Conservation (phyloP, 371 early-diverging fungal species). For the Mortierella sp. region DNA sequence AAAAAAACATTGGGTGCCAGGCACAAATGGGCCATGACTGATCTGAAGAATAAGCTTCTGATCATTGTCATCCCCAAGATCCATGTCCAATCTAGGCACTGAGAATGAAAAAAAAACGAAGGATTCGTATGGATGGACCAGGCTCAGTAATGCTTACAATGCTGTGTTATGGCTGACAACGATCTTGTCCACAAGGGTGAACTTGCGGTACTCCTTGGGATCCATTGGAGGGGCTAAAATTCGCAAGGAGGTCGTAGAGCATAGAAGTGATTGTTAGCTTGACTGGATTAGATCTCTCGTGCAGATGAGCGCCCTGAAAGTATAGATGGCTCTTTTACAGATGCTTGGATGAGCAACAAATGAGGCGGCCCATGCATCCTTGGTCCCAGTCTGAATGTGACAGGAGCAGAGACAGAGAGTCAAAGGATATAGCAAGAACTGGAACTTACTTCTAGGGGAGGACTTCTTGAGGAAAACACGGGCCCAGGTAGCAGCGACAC, state of each 20-base stretch:
- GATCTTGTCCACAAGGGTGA: slow-evolving; percentile 81
- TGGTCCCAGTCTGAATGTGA: neutral
- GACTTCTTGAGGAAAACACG: slow-evolving; percentile 25
- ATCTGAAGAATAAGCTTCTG: neutral
- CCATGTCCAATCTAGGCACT: too few relatives aligned
- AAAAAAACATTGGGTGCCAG: neutral
- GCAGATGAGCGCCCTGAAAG: too few relatives aligned
- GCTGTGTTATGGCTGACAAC: slow-evolving; percentile 87
- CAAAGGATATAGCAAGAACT: too few relatives aligned
- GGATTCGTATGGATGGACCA: neutral
- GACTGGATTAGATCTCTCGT: too few relatives aligned
- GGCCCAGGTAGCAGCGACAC: slow-evolving; percentile 49
- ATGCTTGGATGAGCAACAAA: too few relatives aligned
- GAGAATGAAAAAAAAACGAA: slow-evolving; percentile 7
- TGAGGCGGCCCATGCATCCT: too few relatives aligned
- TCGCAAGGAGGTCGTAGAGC: too few relatives aligned
- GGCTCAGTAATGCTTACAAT: slow-evolving; percentile 64
- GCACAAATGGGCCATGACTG: neutral
- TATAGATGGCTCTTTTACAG: too few relatives aligned
- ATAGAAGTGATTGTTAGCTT: too few relatives aligned
- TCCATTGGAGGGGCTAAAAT: slow-evolving; percentile 58
- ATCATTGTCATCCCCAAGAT: neutral
- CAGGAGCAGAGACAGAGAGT: neutral
- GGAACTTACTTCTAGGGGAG: slow-evolving; percentile 25
- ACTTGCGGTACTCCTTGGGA: slow-evolving; percentile 82